Base-by-base conservation (phyloP, 2,329 filamentous ascomycete genomes). In the Myriosclerotinia curreyana region DNA sequence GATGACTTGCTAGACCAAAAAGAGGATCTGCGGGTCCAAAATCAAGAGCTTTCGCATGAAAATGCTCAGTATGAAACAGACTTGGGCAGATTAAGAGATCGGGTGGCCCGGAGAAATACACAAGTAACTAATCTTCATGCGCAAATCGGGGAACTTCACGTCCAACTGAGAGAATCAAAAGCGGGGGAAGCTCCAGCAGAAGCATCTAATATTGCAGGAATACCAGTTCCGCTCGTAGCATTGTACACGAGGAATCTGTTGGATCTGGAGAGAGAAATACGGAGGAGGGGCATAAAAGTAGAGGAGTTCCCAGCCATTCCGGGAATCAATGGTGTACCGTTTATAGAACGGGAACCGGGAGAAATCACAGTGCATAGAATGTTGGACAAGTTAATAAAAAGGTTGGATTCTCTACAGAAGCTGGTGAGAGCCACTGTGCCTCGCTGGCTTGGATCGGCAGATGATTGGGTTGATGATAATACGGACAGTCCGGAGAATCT, bases 391-490 rank as follows among this genome's bases (percentile, higher is more conserved):
- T 3, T 25, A 3, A 15, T 3, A 22, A 8, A 12, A 2, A 36
- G 42, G 11, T 36, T 46, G 17, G 0, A 36, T 0, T 8, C 46
- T 48, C 7, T 58, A 34, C 22, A 14, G 25, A 36, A 20, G 2
- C 14, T 48, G 42, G 42, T 25, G 22, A 22, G 20, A 17, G 20
- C 17, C 12, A 36, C 6, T 20, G 28, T 12, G 5, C 42, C 55
- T 12, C 7, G 20, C 5, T 58, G 40, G 42, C 42, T 48, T 36
- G 55, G 42, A 48, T 25, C 55, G 20, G 31, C 55, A 36, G n/a
- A 48, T 58, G 42, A 48, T 7, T 58, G 55, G 55, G 20, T 36
- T 22, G 55, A 58, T 36, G 55, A 58, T 22, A 3, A 25, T 58
- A 25, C 55, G 20, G n/a, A 48, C n/a, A 25, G 7, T 36, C 42